Base-by-base conservation (phyloP, 768 basidiomycete species). In the Sistotremastrum niveocremeum region DNA sequence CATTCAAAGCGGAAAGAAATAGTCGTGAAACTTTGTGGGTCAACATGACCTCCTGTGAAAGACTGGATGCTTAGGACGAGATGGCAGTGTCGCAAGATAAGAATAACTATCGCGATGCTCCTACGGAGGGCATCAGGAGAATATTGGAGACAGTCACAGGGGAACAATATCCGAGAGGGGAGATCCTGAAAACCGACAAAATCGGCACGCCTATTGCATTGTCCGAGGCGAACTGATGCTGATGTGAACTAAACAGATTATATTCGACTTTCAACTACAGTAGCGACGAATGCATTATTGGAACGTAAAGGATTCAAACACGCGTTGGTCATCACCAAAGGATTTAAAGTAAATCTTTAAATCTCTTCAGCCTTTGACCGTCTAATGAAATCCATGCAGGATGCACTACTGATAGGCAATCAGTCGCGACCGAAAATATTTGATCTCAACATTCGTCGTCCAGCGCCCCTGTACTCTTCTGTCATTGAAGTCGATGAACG, bases 381-480 rank as follows among this genome's bases (percentile, higher is more conserved):
- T 39, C 34, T 9, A 20, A 20, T 20, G 20, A 20, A 20, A 37
- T 41, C 41, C 12, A 43, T 48, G 53, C 46, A 61, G 58, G 93
- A 95, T 61, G 77, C 97, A 7, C 73, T 98, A 5, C 71, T 85
- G 33, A 97, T 98, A 48, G 89, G 90, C 6, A 95, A 95, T 60
- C 94, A 97, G 60, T 83, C 89, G 11, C 82, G 94, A 20, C 94
- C 94, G 2, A 79, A 77, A 55, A 95, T 97, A 54, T 98, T 98
- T 55, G 93, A 95, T 61, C 71, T 98, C 29, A 85, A 93, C 55
- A 93, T 97, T 59, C 76, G 79, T 29, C 76, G 87, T 7, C 72
- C 82, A 0, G 54, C 72, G 0, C 82, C 86, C 3, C 66, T 98
- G 4, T 98, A 93, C 60, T 75, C 78, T 0, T 65, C 68, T 3